Evolutionary conservation across 129 eudicot species (phyloP).

Genomic region (Saussurea involucrata): DNA sequence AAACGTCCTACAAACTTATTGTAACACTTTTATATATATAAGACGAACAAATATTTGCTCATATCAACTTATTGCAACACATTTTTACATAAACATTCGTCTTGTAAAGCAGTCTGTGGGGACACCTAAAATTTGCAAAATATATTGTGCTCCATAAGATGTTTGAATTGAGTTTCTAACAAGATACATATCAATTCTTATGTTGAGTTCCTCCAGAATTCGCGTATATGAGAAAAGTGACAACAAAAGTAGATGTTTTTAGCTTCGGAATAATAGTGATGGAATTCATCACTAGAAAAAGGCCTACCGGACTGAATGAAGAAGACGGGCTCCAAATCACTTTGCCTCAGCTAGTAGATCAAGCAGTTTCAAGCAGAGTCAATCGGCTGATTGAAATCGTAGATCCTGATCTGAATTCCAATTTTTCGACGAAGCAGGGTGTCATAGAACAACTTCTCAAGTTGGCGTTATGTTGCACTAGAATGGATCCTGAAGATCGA

Average conservation of each 20-base stretch:
- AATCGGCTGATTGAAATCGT: slow-evolving; percentile 34
- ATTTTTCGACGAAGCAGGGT: slow-evolving; percentile 36
- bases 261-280: slow-evolving; percentile 86
- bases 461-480: slow-evolving; percentile 72
- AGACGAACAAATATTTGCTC: not conserved
- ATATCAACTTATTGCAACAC: not conserved
- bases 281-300: slow-evolving; percentile 65
- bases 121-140: not conserved
- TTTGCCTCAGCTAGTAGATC: slow-evolving; percentile 52
- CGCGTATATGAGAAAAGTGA: slow-evolving; percentile 77
- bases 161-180: not conserved
- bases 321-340: slow-evolving; percentile 64
- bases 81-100: no score
- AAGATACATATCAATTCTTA: not conserved
- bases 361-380: slow-evolving; percentile 39
- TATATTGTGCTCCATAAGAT: not conserved
- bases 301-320: slow-evolving; percentile 70
- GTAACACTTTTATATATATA: not conserved
- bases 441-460: slow-evolving; percentile 53
- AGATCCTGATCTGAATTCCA: slow-evolving; percentile 55
- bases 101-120: not conserved
- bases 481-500: slow-evolving; percentile 55
- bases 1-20: not conserved
- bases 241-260: slow-evolving; percentile 90
- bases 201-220: slow-evolving; percentile 48